Evolutionary conservation across 345 rosid species (phyloP), one percentile per base, ranked within the genome.

Genomic region (Euphorbia tirucalli): DNA sequence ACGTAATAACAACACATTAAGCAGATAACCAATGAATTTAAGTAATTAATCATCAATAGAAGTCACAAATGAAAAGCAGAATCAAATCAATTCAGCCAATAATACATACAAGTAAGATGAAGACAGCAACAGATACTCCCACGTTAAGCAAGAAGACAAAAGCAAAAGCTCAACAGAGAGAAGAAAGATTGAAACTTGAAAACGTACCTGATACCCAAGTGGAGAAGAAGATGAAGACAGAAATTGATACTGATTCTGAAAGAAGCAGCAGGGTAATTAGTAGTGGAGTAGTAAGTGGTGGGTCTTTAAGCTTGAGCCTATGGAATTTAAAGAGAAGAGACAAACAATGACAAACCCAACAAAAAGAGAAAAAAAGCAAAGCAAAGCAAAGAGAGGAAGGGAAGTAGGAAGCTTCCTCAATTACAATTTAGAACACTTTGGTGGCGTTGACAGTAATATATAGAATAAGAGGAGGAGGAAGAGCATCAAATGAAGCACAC

Each of bases 361-460:
- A 74, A 60, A 66, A 67, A 68, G 37, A 67, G 68, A n/a, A 24
- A 15, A 66, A 44, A 62, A 54, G 27, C 35, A 37, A 22, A 25
- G 28, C 39, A 3, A 44, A n/a, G 56, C n/a, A n/a, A n/a, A 11
- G 66, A 16, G 75, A 78, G 85, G 81, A 82, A 80, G 84, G 79
- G 69, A 63, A 75, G 78, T 3, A 72, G 86, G 92, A 88, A 88
- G 85, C 78, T 92, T 89, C 97, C 77, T 70, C 64, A 68, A 27
- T 14, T n/a, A n/a, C n/a, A n/a, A n/a, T n/a, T n/a, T n/a, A n/a
- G n/a, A n/a, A n/a, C n/a, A n/a, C n/a, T n/a, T n/a, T n/a, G n/a
- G n/a, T n/a, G n/a, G n/a, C n/a, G n/a, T n/a, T n/a, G n/a, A n/a
- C n/a, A n/a, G n/a, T n/a, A n/a, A n/a, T n/a, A n/a, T n/a, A n/a